Evolutionary conservation across 169 alveolate species (phyloP).

Genomic region (Eimeria sp.): DNA sequence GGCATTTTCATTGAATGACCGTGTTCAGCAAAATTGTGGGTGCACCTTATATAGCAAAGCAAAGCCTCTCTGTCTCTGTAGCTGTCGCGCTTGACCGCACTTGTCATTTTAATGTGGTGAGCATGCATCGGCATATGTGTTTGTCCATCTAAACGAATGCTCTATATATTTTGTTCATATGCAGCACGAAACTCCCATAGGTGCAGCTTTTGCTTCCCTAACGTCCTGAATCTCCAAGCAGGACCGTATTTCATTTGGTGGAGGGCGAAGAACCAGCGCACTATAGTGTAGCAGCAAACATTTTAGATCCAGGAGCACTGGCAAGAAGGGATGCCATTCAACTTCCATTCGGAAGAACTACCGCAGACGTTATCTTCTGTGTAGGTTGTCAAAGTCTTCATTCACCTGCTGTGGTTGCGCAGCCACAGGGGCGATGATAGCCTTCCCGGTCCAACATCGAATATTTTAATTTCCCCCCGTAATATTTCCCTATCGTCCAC

Average conservation of each 20-base stretch:
- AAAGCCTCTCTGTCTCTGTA: background rate
- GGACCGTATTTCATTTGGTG: background rate
- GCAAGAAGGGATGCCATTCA: background rate
- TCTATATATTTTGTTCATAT: background rate
- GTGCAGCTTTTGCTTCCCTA: background rate
- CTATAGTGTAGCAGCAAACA: background rate
- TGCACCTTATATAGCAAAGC: background rate
- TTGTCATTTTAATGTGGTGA: background rate
- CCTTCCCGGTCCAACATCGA: no score
- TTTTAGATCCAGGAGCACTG: background rate
- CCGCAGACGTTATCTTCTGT: background rate
- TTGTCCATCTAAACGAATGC: background rate
- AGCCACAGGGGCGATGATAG: no score
- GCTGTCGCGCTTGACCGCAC: background rate
- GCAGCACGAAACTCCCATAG: background rate
- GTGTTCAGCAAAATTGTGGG: background rate
- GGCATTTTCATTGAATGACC: background rate
- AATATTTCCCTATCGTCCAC: background rate
- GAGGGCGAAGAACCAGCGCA: background rate
- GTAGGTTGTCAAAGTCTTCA: background rate
- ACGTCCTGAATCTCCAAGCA: background rate
- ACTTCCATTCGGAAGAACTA: background rate
- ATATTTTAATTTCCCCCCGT: background rate
- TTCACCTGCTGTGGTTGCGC: background rate
- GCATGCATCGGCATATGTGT: background rate